These are phyloP conservation scores for Penicillium sp. DNA, from an alignment of 2,329 filamentous ascomycete genomes.

Conservation along the genomic window DNA sequence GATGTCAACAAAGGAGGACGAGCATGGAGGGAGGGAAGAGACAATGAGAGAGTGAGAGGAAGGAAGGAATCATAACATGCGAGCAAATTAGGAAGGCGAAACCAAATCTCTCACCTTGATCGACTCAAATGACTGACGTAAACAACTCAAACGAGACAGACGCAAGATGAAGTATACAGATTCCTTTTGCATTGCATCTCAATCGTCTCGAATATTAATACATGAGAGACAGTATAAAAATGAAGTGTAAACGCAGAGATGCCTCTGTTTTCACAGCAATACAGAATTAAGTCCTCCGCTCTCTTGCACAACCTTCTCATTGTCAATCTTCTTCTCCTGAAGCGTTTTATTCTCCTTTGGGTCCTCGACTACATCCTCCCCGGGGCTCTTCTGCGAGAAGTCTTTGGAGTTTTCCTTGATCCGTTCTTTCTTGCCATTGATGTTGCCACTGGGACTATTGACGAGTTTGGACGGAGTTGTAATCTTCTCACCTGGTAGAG, in stretches of 20 bases:
- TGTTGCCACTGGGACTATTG: slow-evolving; percentile 32
- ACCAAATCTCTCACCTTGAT: no score
- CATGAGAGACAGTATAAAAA: background rate
- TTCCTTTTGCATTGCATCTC: background rate
- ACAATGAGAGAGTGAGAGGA: background rate
- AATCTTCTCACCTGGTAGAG: slow-evolving; percentile 22
- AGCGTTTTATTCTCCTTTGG: background rate
- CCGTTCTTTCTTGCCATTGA: slow-evolving; percentile 37
- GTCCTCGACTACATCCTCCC: slow-evolving; percentile 6
- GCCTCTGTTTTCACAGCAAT: background rate
- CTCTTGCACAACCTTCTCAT: background rate
- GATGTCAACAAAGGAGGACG: background rate
- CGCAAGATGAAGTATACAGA: background rate
- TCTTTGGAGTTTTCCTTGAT: slow-evolving; percentile 25
- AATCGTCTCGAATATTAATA: background rate
- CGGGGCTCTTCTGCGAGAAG: slow-evolving; percentile 19
- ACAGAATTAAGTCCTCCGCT: background rate
- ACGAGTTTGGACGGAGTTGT: slow-evolving; percentile 24
- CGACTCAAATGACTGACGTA: no score
- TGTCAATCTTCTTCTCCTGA: background rate
- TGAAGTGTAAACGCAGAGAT: background rate
- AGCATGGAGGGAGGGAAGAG: background rate
- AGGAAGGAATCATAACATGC: background rate
- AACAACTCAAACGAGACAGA: background rate
- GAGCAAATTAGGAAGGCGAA: no score